Conservation (phyloP, 2,329 filamentous ascomycete genomes). For the Gaeumannomyces sp. region DNA sequence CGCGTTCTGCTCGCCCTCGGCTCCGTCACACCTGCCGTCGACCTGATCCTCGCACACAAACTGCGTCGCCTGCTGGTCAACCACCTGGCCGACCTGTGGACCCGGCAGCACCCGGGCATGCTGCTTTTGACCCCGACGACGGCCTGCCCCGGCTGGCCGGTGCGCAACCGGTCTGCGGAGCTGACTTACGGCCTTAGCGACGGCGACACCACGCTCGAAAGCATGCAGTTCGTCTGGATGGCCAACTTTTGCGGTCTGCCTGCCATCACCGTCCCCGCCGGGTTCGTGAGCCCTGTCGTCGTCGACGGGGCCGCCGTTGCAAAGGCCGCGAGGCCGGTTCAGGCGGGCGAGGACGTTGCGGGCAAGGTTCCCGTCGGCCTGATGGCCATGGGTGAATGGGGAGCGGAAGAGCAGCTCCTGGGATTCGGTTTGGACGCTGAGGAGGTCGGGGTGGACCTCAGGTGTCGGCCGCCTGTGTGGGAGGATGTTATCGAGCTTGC, state of each 20-base stretch:
- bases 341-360: constrained; percentile 24
- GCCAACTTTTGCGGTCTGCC: constrained; percentile 45
- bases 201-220: constrained; percentile 37
- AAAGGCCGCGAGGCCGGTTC: constrained; percentile 21
- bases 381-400: constrained; percentile 52
- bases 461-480: constrained; percentile 33
- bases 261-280: constrained; percentile 37
- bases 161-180: constrained; percentile 28
- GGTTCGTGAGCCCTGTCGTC: constrained; percentile 34
- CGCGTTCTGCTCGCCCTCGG: constrained; percentile 61
- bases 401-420: constrained; percentile 41
- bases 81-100: constrained; percentile 63
- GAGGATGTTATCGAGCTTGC: constrained; percentile 37
- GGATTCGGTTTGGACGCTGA: constrained; percentile 43
- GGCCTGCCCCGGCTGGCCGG: constrained; percentile 38
- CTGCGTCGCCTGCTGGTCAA: constrained; percentile 63
- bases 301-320: constrained; percentile 20
- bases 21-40: constrained; percentile 54
- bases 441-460: constrained; percentile 28
- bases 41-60: constrained; percentile 65
- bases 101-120: constrained; percentile 53
- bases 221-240: constrained; percentile 46
- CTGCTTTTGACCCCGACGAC: constrained; percentile 67
- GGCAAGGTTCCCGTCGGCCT: constrained; percentile 45
- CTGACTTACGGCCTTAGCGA: constrained; percentile 37